Conservation (phyloP, 1,284 basidiomycete genomes). For the Rhodotorula sp. region DNA sequence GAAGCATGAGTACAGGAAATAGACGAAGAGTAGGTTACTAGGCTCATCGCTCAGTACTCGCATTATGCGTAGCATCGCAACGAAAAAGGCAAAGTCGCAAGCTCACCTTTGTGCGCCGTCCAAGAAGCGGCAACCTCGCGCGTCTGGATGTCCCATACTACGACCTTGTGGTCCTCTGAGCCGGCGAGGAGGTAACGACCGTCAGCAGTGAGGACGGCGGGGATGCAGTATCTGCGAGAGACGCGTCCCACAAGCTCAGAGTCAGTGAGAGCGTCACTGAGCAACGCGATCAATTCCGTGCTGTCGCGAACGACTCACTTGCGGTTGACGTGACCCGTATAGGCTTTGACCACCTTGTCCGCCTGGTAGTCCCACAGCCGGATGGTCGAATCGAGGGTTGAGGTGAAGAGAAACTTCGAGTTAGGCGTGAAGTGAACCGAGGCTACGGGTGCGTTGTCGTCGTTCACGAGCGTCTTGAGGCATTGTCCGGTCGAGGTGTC, state of each 20-base stretch:
- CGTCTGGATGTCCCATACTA: conserved; percentile 87
- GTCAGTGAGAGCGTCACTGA: conserved; percentile 49
- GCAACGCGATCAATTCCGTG: conserved; percentile 40
- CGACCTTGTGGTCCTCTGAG: conserved; percentile 82
- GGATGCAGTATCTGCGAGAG: conserved; percentile 34
- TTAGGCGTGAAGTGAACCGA: conserved; percentile 88
- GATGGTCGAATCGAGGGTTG: conserved; percentile 88
- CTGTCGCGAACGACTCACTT: conserved; percentile 58
- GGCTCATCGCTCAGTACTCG: not conserved
- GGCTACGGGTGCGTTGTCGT: conserved; percentile 90
- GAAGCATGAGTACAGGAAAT: not conserved
- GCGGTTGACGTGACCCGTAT: conserved; percentile 74
- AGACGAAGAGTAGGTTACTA: not conserved
- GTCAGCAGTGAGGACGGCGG: conserved; percentile 26
- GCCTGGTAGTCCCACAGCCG: conserved; percentile 91
- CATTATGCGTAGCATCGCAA: rapidly evolving
- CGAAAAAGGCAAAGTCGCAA: not conserved
- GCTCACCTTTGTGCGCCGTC: conserved; percentile 72
- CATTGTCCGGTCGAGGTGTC: conserved; percentile 95
- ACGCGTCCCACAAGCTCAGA: not conserved
- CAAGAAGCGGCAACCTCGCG: conserved; percentile 70
- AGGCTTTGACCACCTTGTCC: conserved; percentile 90
- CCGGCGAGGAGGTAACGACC: conserved; percentile 70
- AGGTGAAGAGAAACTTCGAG: conserved; percentile 78
- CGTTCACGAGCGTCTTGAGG: conserved; percentile 92